A percentile compares a stretch with the other conserved stretches of the same genome.
Conservation (phyloP, 2,329 filamentous ascomycete genomes). For the Fusarium sp. region DNA sequence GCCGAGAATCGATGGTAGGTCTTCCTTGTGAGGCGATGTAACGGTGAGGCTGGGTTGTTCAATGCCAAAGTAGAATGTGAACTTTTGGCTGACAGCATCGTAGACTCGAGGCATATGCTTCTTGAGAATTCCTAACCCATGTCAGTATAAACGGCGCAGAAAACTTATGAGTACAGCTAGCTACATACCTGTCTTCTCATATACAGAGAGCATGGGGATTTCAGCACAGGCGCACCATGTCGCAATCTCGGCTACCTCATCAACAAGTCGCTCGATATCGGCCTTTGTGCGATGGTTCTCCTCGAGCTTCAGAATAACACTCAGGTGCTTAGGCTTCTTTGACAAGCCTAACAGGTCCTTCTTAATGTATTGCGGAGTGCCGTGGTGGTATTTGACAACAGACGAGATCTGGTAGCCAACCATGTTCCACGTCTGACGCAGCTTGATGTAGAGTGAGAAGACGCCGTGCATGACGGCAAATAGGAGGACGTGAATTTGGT, state of each 20-base stretch:
- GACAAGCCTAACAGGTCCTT: conserved; percentile 81
- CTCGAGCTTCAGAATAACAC: conserved; percentile 81
- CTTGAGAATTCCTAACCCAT: conserved; percentile 78
- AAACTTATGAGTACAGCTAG: not conserved
- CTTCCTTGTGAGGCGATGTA: conserved; percentile 55
- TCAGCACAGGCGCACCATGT: conserved; percentile 94
- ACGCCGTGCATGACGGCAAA: conserved; percentile 78
- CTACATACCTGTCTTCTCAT: conserved; percentile 82
- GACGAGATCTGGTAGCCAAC: conserved; percentile 80
- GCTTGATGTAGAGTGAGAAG: conserved; percentile 87
- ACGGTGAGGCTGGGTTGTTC: conserved; percentile 74
- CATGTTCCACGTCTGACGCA: conserved; percentile 81
- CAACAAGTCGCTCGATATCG: conserved; percentile 83
- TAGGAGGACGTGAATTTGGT: conserved; percentile 71
- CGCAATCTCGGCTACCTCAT: conserved; percentile 89
- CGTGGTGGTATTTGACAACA: conserved; percentile 93
- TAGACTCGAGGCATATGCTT: conserved; percentile 87
- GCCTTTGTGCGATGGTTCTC: conserved; percentile 73
- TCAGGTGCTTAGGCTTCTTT: conserved; percentile 84
- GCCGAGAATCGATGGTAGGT: conserved; percentile 44
- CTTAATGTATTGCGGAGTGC: conserved; percentile 90
- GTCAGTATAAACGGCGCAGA: conserved; percentile 16
- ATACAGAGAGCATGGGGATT: conserved; percentile 87
- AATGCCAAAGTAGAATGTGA: conserved; percentile 87
- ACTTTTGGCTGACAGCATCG: conserved; percentile 78